Base-by-base conservation (phyloP, 257 asterid species). In the Ballota nigra region DNA sequence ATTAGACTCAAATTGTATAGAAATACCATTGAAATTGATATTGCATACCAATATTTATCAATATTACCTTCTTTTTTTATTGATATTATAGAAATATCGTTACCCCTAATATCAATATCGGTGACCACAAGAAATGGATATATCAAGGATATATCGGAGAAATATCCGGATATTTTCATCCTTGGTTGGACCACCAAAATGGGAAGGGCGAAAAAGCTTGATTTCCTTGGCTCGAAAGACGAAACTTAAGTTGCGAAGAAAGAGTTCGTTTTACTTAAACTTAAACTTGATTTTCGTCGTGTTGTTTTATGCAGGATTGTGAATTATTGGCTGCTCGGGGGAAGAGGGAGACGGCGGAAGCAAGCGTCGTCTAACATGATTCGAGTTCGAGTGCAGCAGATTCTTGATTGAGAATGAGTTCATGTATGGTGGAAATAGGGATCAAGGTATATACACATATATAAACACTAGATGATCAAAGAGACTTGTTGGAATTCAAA, bases 271-370 rank as follows among this genome's bases (percentile, higher is more conserved):
- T n/a, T n/a, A n/a, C n/a, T n/a, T n/a, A n/a, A n/a, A n/a, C n/a
- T n/a, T 57, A 26, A 24, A 19, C 13, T 24, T 26, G 4, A 5
- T 38, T 2, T 57, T 57, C 19, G 18, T 57, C 7, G n/a, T 60
- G 16, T 59, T 60, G 7, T 16, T 38, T 20, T 12, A 60, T 57
- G 40, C 83, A 92, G 96, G 97, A 92, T 78, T 83, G 72, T 23
- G 93, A 85, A 74, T 49, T 82, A 77, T 85, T 92, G 80, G 74
- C 80, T 51, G 82, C 77, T 7, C 77, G 88, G 65, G 80, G 66
- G 61, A 86, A 72, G 77, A 76, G 31, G 59, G 82, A 70, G 83
- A 18, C 81, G 67, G 79, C 88, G 1, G 86, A 86, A 63, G 84
- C 90, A 40, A 91, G 86, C 81, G 15, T 82, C 8, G 85, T 71